phyloP scores from a whole-genome alignment of 495 filamentous ascomycete species.

The Penicillium subrubescens region DNA sequence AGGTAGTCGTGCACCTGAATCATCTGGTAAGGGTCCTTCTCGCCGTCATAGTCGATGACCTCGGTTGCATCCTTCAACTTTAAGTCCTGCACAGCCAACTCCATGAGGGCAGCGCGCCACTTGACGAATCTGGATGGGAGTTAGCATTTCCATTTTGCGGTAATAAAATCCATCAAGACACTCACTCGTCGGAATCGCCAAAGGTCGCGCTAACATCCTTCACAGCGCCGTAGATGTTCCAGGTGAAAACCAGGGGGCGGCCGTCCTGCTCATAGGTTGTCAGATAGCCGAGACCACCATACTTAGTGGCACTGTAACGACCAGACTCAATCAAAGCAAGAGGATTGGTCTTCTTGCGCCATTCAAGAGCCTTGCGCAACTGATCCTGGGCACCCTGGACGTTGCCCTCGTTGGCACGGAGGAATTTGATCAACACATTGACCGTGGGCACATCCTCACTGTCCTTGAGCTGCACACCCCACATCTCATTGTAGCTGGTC shows the following conservation, averaged over 20 bases:
- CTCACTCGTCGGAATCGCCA: constrained; percentile 74
- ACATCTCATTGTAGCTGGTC: constrained; percentile 68
- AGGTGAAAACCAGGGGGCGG: constrained; percentile 60
- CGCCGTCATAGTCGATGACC: constrained; percentile 70
- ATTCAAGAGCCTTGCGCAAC: constrained; percentile 74
- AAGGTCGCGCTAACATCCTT: constrained; percentile 75
- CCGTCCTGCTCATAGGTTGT: constrained; percentile 48
- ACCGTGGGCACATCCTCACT: constrained; percentile 67
- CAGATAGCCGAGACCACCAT: constrained; percentile 56
- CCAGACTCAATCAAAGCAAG: constrained; percentile 41
- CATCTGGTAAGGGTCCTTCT: constrained; percentile 78
- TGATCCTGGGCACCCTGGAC: constrained; percentile 71
- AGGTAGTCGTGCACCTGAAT: constrained; percentile 91
- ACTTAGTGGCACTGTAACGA: constrained; percentile 54
- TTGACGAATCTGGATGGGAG: constrained; percentile 64
- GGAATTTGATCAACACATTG: constrained; percentile 86
- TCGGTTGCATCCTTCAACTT: constrained; percentile 63
- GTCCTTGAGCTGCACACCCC: constrained; percentile 66
- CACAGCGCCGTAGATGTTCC: constrained; percentile 85
- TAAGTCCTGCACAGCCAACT: constrained; percentile 71
- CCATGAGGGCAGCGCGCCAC: constrained; percentile 88
- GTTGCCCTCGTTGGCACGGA: constrained; percentile 82
- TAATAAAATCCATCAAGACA: constrained; percentile 11
- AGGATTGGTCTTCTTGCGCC: constrained; percentile 69
- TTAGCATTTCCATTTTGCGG: neutral